These are phyloP conservation scores for Globisporangium takayamanum DNA, from an alignment of 352 stramenopile species.

Conservation along the genomic window DNA sequence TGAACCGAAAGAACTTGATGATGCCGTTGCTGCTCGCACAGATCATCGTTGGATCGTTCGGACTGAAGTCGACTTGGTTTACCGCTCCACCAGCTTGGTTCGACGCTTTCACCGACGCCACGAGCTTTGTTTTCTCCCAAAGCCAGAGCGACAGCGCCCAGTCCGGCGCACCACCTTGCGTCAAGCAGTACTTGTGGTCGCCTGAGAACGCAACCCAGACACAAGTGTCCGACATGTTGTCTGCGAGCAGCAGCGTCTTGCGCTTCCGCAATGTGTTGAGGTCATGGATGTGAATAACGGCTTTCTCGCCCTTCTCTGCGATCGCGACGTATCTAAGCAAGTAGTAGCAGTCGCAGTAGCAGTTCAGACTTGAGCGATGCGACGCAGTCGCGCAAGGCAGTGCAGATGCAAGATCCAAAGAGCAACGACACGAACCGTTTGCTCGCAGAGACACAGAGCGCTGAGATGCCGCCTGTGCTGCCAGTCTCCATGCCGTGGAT, in stretches of 20 bases:
- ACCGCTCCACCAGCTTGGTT: constrained; percentile 63
- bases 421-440: constrained; percentile 31
- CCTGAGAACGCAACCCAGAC: constrained; percentile 84
- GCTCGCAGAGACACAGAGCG: constrained; percentile 72
- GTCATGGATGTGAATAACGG: constrained; percentile 89
- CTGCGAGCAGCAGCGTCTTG: constrained; percentile 77
- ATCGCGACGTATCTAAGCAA: constrained; percentile 70
- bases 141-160: constrained; percentile 89
- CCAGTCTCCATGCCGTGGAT: constrained; percentile 78
- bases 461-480: constrained; percentile 76
- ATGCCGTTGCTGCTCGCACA: constrained; percentile 87
- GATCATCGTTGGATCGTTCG: constrained; percentile 74
- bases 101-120: constrained; percentile 67
- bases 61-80: constrained; percentile 88
- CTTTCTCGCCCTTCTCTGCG: constrained; percentile 77
- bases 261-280: constrained; percentile 73
- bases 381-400: not conserved
- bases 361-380: not conserved
- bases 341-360: too few species aligned
- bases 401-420: not conserved
- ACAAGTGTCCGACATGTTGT: constrained; percentile 76
- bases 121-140: constrained; percentile 90
- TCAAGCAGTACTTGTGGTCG: constrained; percentile 89
- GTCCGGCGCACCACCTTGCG: constrained; percentile 84
- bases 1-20: constrained; percentile 87